Base-by-base conservation (phyloP, 1,284 basidiomycete species). In the Phenoliferia sp. region DNA sequence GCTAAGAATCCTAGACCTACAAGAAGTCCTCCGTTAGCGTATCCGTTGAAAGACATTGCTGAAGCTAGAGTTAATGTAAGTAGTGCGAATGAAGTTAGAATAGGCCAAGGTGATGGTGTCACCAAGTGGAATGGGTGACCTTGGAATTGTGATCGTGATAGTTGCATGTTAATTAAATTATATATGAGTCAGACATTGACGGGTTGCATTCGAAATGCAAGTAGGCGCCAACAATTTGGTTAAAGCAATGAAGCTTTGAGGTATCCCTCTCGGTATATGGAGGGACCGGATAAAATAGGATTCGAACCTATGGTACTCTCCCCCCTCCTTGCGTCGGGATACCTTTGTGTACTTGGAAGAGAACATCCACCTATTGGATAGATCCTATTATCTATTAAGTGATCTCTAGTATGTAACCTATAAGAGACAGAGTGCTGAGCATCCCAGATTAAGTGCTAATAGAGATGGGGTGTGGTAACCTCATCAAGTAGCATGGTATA, bases 51-150 rank as follows among this genome's bases (percentile, higher is more conserved):
- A 63, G 75, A 78, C 67, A 76, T 72, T 62, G 76, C 77, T 58
- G 76, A 70, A 58, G 72, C 63, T 55, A 75, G 66, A 66, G 77
- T 76, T 68, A 78, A 69, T 59, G 73, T 74, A 56, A 77, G 66
- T 68, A 78, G 68, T 54, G 77, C 71, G 62, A 78, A 77, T 66
- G 76, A 76, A 59, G 77, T 78, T 66, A 78, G 65, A 66, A 78
- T 63, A 62, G 77, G 77, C 75, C 77, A 78, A 58, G 77, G 77
- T 65, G 75, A 77, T 63, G 75, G 67, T 61, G 72, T 71, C 61
- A 77, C 76, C 66, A 78, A 69, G 67, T 78, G 75, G 73, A 71
- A 77, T 65, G 76, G 73, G 64, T 77, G 74, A 63, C 70, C 64
- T 73, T 77, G 77, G 66, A 77, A 77, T 72, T 74, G 70, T 71